A percentile compares a stretch with the other conserved stretches of the same genome.
phyloP scores from a whole-genome alignment of 2,329 filamentous ascomycete genomes.

The Cladobotryum protrusum region DNA sequence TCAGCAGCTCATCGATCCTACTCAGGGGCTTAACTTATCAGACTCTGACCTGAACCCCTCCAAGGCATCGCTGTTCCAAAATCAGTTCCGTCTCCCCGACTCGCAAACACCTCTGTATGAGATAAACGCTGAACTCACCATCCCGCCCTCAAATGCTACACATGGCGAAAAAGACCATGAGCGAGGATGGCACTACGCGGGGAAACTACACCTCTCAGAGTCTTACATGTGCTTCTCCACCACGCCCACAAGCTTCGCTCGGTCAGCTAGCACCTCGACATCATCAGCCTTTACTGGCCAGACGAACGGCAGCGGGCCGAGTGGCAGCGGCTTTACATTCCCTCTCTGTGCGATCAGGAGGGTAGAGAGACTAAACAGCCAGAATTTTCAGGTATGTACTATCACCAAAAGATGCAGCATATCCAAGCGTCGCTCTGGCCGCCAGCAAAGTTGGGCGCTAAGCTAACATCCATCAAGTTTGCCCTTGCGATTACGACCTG shows the following conservation, averaged over 20 bases:
- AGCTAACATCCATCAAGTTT: slow-evolving; percentile 47
- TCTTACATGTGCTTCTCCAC: slow-evolving; percentile 96
- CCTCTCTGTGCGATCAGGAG: slow-evolving; percentile 86
- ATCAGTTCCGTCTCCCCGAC: slow-evolving; percentile 90
- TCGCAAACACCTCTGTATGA: slow-evolving; percentile 91
- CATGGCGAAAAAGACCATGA: slow-evolving; percentile 66
- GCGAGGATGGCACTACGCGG: slow-evolving; percentile 80
- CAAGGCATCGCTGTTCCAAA: slow-evolving; percentile 88
- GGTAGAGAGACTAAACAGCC: slow-evolving; percentile 88
- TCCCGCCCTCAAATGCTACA: slow-evolving; percentile 64
- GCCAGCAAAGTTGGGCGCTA: neutral
- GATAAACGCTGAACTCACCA: slow-evolving; percentile 91
- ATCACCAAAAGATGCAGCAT: no score
- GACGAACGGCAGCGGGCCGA: slow-evolving; percentile 85
- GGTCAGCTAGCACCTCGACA: slow-evolving; percentile 69
- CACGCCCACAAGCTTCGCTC: slow-evolving; percentile 78
- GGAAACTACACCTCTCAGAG: slow-evolving; percentile 90
- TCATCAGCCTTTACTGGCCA: slow-evolving; percentile 86
- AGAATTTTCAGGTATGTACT: slow-evolving; percentile 62
- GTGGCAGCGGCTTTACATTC: slow-evolving; percentile 92
- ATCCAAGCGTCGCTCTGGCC: neutral
- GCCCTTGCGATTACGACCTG: slow-evolving; percentile 91
- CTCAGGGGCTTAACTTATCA: slow-evolving; percentile 66
- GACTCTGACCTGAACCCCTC: slow-evolving; percentile 75
- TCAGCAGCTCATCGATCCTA: slow-evolving; percentile 89